A percentile compares a stretch with the other conserved stretches of the same genome.
Evolutionary conservation across 2,329 filamentous ascomycete genomes (phyloP).

Genomic region (Cladophialophora immunda): DNA sequence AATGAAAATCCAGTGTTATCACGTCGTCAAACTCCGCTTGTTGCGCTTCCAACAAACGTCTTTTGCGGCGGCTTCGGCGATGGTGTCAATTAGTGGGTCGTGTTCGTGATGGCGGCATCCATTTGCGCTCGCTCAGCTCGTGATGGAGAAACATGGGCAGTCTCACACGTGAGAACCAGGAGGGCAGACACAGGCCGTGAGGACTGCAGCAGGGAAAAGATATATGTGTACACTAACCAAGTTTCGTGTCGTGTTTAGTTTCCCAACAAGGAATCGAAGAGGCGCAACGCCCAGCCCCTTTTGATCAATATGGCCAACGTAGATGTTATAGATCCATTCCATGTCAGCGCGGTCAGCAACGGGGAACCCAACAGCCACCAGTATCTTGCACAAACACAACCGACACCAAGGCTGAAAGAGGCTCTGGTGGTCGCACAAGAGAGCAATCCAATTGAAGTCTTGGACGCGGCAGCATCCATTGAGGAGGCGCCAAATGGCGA

Average conservation of each 20-base stretch:
- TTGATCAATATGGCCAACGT: conserved; percentile 11
- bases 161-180: neutral
- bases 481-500: neutral
- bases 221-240: neutral
- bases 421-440: neutral
- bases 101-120: conserved; percentile 18
- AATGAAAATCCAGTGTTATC: neutral
- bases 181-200: neutral
- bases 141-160: neutral
- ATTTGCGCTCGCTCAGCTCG: neutral
- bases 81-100: conserved; percentile 26
- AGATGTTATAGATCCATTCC: conserved; percentile 10
- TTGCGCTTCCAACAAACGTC: neutral
- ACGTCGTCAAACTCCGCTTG: conserved; percentile 18
- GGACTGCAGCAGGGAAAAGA: neutral
- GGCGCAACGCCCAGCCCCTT: neutral
- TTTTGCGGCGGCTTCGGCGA: conserved; percentile 3
- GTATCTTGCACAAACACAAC: conserved; percentile 1
- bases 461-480: neutral
- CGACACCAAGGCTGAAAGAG: neutral
- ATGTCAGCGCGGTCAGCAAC: conserved; percentile 1
- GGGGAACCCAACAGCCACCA: neutral
- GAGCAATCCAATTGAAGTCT: neutral
- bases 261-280: neutral
- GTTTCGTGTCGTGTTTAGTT: neutral